Percentiles rank a stretch among this genome's conserved stretches.
phyloP scores from a whole-genome alignment of 192 early-diverging fungal genomes.

The Helicostylum pulchrum region DNA sequence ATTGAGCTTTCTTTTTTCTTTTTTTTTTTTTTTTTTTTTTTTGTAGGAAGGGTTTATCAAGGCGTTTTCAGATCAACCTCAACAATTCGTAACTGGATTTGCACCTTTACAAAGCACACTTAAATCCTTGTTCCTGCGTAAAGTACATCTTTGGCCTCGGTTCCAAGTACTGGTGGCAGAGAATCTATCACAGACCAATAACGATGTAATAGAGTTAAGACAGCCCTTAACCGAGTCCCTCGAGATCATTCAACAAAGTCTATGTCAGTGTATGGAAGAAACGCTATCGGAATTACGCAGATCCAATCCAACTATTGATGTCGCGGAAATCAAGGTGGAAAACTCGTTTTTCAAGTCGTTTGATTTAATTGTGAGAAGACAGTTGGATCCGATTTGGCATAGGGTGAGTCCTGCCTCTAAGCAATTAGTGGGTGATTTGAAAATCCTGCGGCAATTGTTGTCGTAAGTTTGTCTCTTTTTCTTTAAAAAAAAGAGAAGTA shows the following conservation, averaged over 20 bases:
- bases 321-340: slow-evolving; percentile 82
- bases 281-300: slow-evolving; percentile 74
- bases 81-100: slow-evolving; percentile 75
- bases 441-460: slow-evolving; percentile 66
- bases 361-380: slow-evolving; percentile 70
- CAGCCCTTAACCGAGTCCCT: slow-evolving; percentile 79
- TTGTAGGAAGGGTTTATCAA: slow-evolving; percentile 86
- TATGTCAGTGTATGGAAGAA: slow-evolving; percentile 82
- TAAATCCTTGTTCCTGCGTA: slow-evolving; percentile 73
- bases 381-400: slow-evolving; percentile 90
- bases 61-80: slow-evolving; percentile 88
- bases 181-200: slow-evolving; percentile 46
- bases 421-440: slow-evolving; percentile 72
- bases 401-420: slow-evolving; percentile 68
- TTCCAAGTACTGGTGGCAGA: slow-evolving; percentile 65
- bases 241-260: slow-evolving; percentile 75
- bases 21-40: too few species aligned
- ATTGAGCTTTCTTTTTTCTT: too few species aligned
- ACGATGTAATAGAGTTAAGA: slow-evolving; percentile 70
- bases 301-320: slow-evolving; percentile 61
- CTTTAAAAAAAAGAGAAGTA: too few species aligned
- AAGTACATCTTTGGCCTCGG: slow-evolving; percentile 87
- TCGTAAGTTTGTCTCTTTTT: slow-evolving; percentile 29
- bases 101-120: slow-evolving; percentile 86
- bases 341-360: slow-evolving; percentile 84